phyloP scores from a whole-genome alignment of 345 rosid genomes.

The Pistacia integerrima region DNA sequence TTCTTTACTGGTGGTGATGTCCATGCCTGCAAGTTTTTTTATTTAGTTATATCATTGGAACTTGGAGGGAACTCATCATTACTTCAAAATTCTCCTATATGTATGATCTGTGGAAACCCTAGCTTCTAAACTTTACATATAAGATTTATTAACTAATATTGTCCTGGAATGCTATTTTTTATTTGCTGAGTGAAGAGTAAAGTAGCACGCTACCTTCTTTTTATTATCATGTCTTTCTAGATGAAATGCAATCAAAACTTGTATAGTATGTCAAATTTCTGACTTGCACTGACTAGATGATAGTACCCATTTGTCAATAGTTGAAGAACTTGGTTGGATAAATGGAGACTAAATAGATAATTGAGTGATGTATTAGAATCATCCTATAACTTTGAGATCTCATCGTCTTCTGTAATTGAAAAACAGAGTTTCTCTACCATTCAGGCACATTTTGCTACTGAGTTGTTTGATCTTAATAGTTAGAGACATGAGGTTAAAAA shows the following conservation, averaged over 20 bases:
- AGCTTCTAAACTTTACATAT: background rate
- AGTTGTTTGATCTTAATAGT: background rate
- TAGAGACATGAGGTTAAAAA: background rate
- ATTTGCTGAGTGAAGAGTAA: background rate
- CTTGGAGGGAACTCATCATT: background rate
- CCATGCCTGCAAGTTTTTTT: background rate
- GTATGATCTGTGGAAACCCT: background rate
- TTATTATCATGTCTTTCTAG: background rate
- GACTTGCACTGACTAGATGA: background rate
- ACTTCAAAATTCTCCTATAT: background rate
- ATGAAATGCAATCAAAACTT: background rate
- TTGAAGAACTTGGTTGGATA: background rate
- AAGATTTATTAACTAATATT: too few species aligned
- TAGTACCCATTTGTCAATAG: background rate
- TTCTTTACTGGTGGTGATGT: background rate
- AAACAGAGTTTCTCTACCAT: conserved; percentile 11
- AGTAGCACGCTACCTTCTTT: background rate
- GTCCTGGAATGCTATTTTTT: too few species aligned
- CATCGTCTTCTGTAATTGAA: background rate
- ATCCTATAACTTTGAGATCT: background rate
- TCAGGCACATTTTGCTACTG: background rate
- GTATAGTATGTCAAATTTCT: background rate
- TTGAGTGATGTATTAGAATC: background rate
- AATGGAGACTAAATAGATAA: background rate
- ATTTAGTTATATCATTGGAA: background rate